Base-by-base conservation (phyloP, 1,284 basidiomycete species). In the Trichosporon sp. region DNA sequence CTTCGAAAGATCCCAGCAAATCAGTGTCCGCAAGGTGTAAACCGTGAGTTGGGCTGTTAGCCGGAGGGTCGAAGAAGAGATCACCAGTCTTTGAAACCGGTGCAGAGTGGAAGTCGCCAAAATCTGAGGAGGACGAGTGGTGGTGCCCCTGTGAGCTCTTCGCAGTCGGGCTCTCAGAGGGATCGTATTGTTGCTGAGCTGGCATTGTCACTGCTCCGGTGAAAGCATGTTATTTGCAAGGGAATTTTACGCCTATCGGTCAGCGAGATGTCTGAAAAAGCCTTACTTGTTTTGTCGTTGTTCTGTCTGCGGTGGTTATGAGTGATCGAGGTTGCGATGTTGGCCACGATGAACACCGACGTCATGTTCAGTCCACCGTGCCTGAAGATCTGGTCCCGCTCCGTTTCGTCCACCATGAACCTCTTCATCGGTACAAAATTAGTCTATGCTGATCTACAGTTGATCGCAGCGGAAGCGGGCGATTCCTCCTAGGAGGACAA, bases 1-100 rank as follows among this genome's bases (percentile, higher is more conserved):
- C 79, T 14, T 81, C 78, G 68, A 79, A 81, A 0, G 78, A 80
- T 11, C 77, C 77, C 4, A 83, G 70, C 0, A 81, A 75, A 66
- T 81, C 80, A 37, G 56, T 48, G 5, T 74, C 74, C 5, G 75
- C 72, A 10, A 77, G 70, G 2, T 59, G 46, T 32, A 37, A 14
- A 4, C 59, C 59, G 1, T 37, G 68, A 4, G 59, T 54, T 56
- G 32, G 54, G 21, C 37, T 31, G 37, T 12, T 21, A 26, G 26
- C 35, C 38, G 59, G 59, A 16, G 59, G 59, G 35, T 63, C 59
- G 11, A 63, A 63, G 31, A 35, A 35, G 31, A n/a, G 4, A n/a
- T 63, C 59, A 21, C 59, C 32, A 8, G 31, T 1, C 59, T 37
- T 63, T n/a, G 59, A 63, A 10, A 43, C 10, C 16, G 69, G 61